Base-by-base conservation (phyloP, 1,284 basidiomycete genomes). In the Takashimella tepidaria region DNA sequence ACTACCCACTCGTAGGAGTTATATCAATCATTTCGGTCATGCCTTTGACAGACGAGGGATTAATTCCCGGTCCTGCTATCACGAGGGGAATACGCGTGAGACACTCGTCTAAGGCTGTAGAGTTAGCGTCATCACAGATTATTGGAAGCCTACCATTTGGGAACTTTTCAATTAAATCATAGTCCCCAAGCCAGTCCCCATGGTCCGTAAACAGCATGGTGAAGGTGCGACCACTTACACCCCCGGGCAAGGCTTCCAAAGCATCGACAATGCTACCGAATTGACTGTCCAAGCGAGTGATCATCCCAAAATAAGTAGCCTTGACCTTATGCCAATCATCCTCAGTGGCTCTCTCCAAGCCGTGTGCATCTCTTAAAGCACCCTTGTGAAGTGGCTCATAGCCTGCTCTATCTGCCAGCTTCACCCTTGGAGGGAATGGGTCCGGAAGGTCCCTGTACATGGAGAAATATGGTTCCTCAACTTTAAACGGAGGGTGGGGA, bases 181-280 rank as follows among this genome's bases (percentile, higher is more conserved):
- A 20, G 26, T 55, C 54, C 1, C 54, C 54, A 22, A 51, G 44
- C 22, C 37, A 55, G 31, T 55, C 54, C 20, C 54, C 54, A 43
- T 55, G 54, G 41, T 55, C 54, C 5, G 54, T 55, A 31, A 51
- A 55, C 31, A 55, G 45, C 43, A 55, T 47, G 5, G 54, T 55
- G 25, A 51, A 55, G 11, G 54, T 55, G 19, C 54, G 24, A n/a
- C n/a, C n/a, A n/a, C n/a, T n/a, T n/a, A n/a, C n/a, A n/a, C n/a
- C n/a, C n/a, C n/a, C n/a, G n/a, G n/a, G n/a, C n/a, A n/a, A n/a
- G n/a, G n/a, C n/a, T n/a, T n/a, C n/a, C n/a, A n/a, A n/a, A n/a
- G n/a, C n/a, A n/a, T n/a, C n/a, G 19, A 51, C 26, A 8, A 51
- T 27, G 31, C 19, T 20, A 1, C 54, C 54, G 1, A 55, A 31